These are phyloP conservation scores for Hypomontagnella submonticulosa DNA, from an alignment of 495 filamentous ascomycete species.

Conservation along the genomic window DNA sequence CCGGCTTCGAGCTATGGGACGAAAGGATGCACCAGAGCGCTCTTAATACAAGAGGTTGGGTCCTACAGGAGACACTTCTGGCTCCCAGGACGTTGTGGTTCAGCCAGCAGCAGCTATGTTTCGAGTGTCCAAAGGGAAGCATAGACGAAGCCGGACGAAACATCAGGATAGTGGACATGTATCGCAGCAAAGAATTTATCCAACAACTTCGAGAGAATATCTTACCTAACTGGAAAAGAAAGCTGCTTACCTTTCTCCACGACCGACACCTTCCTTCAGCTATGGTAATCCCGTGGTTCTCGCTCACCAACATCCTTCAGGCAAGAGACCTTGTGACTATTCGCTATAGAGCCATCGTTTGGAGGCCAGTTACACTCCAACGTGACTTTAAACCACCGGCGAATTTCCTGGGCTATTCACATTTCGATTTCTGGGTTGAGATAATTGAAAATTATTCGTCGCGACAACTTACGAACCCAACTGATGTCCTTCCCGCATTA, in stretches of 20 bases:
- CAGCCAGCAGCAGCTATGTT: conserved; percentile 42
- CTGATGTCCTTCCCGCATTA: conserved; percentile 37
- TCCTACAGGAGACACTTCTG: conserved; percentile 47
- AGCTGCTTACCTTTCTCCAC: conserved; percentile 22
- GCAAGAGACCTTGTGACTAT: conserved; percentile 15
- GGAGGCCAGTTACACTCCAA: conserved; percentile 20
- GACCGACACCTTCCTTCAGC: conserved; percentile 12
- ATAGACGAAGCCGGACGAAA: conserved; percentile 41
- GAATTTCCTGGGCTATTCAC: conserved; percentile 24
- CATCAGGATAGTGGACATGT: conserved; percentile 39
- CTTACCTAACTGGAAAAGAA: conserved; percentile 22
- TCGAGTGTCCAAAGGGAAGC: conserved; percentile 41
- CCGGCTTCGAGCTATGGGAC: conserved; percentile 42
- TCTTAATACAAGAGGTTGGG: conserved; percentile 46
- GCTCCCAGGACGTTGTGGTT: conserved; percentile 46
- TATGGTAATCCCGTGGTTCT: conserved; percentile 10
- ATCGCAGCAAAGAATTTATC: conserved; percentile 41
- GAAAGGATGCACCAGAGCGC: conserved; percentile 36
- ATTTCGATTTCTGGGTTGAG: conserved; percentile 41
- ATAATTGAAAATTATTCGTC: conserved; percentile 40
- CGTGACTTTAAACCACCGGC: conserved; percentile 30
- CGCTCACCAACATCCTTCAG: conserved; percentile 4
- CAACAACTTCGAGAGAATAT: conserved; percentile 33
- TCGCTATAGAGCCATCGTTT: conserved; percentile 17
- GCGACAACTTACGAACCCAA: conserved; percentile 36